phyloP scores from a whole-genome alignment of 441 rosid genomes.

The Macaranga tanarius region DNA sequence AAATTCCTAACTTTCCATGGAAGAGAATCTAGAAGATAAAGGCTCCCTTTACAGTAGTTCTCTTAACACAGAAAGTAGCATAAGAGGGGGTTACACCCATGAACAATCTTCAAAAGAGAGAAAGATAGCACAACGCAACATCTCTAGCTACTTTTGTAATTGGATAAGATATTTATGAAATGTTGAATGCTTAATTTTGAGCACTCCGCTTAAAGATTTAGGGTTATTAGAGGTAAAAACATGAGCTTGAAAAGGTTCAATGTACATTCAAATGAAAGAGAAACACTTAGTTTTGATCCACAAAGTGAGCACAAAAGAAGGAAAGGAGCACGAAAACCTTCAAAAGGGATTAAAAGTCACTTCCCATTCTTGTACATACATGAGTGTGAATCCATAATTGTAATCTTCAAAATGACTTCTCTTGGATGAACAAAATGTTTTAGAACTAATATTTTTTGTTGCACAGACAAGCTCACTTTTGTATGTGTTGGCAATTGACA shows the following conservation, averaged over 20 bases:
- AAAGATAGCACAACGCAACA: neutral
- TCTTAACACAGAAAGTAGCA: neutral
- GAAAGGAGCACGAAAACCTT: too few relatives aligned
- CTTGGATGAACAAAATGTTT: neutral
- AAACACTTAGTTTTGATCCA: neutral
- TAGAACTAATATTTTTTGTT: neutral
- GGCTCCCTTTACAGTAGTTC: neutral
- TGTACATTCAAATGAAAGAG: neutral
- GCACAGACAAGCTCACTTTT: neutral
- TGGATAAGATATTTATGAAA: neutral
- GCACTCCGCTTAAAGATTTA: neutral
- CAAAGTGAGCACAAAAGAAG: neutral
- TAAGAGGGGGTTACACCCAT: neutral
- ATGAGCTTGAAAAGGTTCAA: neutral
- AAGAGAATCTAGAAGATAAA: neutral
- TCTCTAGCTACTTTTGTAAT: neutral
- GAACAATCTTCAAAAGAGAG: neutral
- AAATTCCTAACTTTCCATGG: neutral
- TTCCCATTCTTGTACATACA: neutral
- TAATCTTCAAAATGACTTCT: neutral
- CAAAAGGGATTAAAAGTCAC: neutral
- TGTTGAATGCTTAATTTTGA: neutral
- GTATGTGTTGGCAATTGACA: neutral
- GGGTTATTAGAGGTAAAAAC: neutral
- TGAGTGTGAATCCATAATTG: neutral